phyloP scores from a whole-genome alignment of 2,329 filamentous ascomycete genomes.

The Coniochaeta ligniaria region DNA sequence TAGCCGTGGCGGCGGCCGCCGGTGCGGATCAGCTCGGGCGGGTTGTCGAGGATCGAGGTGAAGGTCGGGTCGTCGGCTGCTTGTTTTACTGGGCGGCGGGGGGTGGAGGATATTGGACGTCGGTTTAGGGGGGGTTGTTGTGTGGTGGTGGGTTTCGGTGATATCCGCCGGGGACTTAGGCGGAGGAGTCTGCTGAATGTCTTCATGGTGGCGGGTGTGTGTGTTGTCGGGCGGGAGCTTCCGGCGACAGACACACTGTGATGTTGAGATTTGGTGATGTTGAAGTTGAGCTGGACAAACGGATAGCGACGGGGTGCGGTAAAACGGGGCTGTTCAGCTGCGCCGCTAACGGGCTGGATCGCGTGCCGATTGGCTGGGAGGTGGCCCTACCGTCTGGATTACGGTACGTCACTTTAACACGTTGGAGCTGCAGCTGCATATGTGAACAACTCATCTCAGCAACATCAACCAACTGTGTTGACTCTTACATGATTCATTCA shows the following conservation, averaged over 20 bases:
- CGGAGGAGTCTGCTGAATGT: not conserved
- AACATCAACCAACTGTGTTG: not conserved
- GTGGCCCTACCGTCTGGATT: not conserved
- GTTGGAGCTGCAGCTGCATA: not conserved
- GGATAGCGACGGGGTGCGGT: not conserved
- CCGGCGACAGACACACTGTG: not conserved
- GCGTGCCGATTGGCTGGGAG: not conserved
- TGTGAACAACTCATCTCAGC: not conserved
- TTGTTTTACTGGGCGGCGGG: constrained; percentile 32
- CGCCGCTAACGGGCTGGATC: not conserved
- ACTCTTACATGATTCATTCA: too few species aligned
- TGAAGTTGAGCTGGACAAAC: not conserved
- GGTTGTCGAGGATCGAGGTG: constrained; percentile 79
- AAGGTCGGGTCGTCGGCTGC: constrained; percentile 72
- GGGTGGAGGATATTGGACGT: constrained; percentile 21
- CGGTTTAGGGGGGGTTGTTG: constrained; percentile 4
- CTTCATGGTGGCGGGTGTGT: not conserved
- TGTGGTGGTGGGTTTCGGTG: not conserved
- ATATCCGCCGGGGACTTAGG: not conserved
- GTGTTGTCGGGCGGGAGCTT: not conserved
- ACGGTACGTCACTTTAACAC: constrained; percentile 2
- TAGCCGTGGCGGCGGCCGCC: constrained; percentile 69
- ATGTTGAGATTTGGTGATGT: not conserved
- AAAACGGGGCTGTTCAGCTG: not conserved
- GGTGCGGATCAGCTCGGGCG: constrained; percentile 69